These are phyloP conservation scores for Hortaea sp. DNA, from an alignment of 2,329 filamentous ascomycete genomes.

Conservation along the genomic window DNA sequence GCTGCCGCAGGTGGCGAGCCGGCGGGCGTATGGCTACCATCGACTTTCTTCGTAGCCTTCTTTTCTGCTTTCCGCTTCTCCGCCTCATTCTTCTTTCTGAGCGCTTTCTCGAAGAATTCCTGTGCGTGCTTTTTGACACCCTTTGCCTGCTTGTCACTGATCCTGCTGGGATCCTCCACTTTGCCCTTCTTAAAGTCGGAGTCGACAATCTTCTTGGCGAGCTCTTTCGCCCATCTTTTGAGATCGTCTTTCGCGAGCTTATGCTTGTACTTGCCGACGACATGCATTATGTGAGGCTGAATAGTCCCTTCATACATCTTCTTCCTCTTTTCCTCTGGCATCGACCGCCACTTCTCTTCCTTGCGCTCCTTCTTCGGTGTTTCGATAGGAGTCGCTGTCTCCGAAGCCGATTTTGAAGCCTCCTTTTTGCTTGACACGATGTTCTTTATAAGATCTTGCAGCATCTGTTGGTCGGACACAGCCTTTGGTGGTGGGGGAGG, in stretches of 20 bases:
- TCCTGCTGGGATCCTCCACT: constrained; percentile 70
- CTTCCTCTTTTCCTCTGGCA: constrained; percentile 77
- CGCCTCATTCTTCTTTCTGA: constrained; percentile 61
- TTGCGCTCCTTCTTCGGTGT: constrained; percentile 44
- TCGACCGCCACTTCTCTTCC: constrained; percentile 60
- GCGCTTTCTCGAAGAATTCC: constrained; percentile 78
- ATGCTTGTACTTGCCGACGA: constrained; percentile 77
- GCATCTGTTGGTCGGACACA: constrained; percentile 61
- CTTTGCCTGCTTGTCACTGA: constrained; percentile 67
- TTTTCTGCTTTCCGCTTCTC: constrained; percentile 54
- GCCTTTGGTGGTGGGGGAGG: constrained; percentile 53
- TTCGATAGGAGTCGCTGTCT: constrained; percentile 57
- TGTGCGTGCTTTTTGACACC: constrained; percentile 77
- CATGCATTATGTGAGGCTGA: constrained; percentile 72
- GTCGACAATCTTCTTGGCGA: constrained; percentile 72
- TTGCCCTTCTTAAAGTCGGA: constrained; percentile 85
- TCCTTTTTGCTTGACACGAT: constrained; percentile 55
- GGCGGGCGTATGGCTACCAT: constrained; percentile 15
- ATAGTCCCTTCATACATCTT: constrained; percentile 90
- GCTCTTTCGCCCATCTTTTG: constrained; percentile 55
- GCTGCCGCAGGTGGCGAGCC: constrained; percentile 18
- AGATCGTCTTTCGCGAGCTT: constrained; percentile 74
- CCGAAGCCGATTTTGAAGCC: constrained; percentile 43
- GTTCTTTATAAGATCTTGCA: constrained; percentile 66
- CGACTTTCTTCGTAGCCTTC: constrained; percentile 22